Evolutionary conservation across 495 filamentous ascomycete species (phyloP).

Genomic region (Schizothecium vesticola): DNA sequence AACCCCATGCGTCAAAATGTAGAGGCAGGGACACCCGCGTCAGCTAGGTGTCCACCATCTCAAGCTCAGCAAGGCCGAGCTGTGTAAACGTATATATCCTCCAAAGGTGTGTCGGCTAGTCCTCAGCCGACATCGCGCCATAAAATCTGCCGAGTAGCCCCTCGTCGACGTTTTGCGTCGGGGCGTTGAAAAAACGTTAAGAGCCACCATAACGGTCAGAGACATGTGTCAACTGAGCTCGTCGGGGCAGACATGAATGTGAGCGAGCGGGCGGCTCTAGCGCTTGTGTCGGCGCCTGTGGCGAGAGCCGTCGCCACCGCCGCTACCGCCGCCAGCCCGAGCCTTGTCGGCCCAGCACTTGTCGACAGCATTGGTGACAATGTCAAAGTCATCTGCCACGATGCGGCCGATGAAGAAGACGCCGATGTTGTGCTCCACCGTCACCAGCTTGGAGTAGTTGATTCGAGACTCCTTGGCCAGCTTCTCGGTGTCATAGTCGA

Average conservation of each 20-base stretch:
- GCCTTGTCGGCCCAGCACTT: conserved; percentile 42
- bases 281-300: neutral
- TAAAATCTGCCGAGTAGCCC: neutral
- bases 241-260: neutral
- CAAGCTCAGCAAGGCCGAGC: neutral
- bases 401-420: conserved; percentile 43
- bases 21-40: neutral
- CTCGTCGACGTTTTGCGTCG: neutral
- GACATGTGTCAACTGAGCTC: neutral
- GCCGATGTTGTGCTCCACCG: conserved; percentile 46
- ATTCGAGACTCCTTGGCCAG: conserved; percentile 42
- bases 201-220: neutral
- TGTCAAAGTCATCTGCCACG: conserved; percentile 24
- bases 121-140: neutral
- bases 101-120: neutral
- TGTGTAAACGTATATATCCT: conserved; percentile 6
- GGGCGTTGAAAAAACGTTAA: neutral
- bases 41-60: neutral
- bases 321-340: conserved; percentile 12
- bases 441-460: conserved; percentile 41
- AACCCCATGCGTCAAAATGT: neutral
- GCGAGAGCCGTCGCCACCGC: neutral
- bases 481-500: conserved; percentile 32
- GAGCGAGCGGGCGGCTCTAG: neutral
- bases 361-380: conserved; percentile 38